Evolutionary conservation across 805 yeast genomes (phyloP), one percentile per base, ranked within the genome.

Genomic region (Cyberlindnera mrakii): DNA sequence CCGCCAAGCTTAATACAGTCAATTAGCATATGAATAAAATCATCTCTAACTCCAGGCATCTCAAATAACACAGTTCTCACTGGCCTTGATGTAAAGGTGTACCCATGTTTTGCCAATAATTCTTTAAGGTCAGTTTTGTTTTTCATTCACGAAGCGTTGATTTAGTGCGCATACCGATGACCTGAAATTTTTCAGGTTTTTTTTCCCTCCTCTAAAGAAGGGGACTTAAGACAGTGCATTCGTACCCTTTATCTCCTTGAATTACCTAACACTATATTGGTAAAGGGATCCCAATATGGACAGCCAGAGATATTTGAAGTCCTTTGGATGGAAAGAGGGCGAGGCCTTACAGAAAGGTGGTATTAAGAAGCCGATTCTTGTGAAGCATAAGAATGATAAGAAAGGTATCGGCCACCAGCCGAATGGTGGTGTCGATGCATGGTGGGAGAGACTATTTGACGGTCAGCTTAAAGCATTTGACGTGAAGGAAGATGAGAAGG

Each of bases 361-460:
- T 0, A 63, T 91, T 41, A 79, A 74, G 54, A 86, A 80, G 53
- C 98, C 99, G 0, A 79, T 91, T 34, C 64, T 91, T 48, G 96
- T 93, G 43, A 84, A 83, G 51, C 97, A 91, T 58, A 89, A 93
- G 64, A 82, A 80, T 53, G 96, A 91, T 58, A 81, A 80, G 45
- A 89, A 88, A 58, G 99, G 99, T 9, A 71, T 91, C 20, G 99
- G 99, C 0, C 82, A 84, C 58, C 52, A 52, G 16, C 80, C 77
- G 20, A 66, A 70, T 37, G 73, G 75, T 19, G 67, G 70, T 9
- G 82, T 79, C 40, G 93, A 87, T 51, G 83, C 87, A 37, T 91
- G 99, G 99, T 91, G 99, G 99, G 99, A 91, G 52, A 74, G 86
- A 50, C 70, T 91, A 36, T 93, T 93, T 66, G 97, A 91, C 63